These are phyloP conservation scores for Naegleria fowleri DNA, from an alignment of 208 protist species.

Conservation along the genomic window DNA sequence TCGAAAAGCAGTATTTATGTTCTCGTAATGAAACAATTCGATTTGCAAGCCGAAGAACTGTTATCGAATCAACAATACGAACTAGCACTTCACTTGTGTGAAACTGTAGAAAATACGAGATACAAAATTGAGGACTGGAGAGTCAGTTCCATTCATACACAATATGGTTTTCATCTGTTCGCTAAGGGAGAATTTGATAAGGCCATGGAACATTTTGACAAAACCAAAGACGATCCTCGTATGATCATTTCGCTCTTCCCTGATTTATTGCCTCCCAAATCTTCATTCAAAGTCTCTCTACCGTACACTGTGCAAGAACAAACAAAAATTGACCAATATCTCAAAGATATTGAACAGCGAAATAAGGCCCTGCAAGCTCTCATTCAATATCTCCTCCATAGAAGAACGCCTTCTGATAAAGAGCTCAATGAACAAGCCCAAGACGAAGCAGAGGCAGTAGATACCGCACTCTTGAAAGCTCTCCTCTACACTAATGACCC, in stretches of 20 bases:
- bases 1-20: background rate
- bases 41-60: slow-evolving; percentile 5
- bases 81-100: background rate
- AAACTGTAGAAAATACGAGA: background rate
- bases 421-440: slow-evolving; percentile 5
- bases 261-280: background rate
- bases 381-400: background rate
- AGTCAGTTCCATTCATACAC: background rate
- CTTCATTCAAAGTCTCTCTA: background rate
- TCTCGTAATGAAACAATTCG: background rate
- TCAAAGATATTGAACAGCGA: slow-evolving; percentile 23
- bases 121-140: slow-evolving; percentile 24
- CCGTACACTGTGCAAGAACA: background rate
- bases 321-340: background rate
- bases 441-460: slow-evolving; percentile 29
- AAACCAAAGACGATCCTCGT: slow-evolving; percentile 31
- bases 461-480: slow-evolving; percentile 28
- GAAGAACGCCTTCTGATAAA: background rate
- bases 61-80: background rate
- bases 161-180: slow-evolving; percentile 40
- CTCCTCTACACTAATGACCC: slow-evolving; percentile 27
- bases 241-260: slow-evolving; percentile 31
- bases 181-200: slow-evolving; percentile 19
- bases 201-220: slow-evolving; percentile 33
- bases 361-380: slow-evolving; percentile 26